These are phyloP conservation scores for Yarrowia yakushimensis DNA, from an alignment of 805 yeast genomes.

Conservation along the genomic window DNA sequence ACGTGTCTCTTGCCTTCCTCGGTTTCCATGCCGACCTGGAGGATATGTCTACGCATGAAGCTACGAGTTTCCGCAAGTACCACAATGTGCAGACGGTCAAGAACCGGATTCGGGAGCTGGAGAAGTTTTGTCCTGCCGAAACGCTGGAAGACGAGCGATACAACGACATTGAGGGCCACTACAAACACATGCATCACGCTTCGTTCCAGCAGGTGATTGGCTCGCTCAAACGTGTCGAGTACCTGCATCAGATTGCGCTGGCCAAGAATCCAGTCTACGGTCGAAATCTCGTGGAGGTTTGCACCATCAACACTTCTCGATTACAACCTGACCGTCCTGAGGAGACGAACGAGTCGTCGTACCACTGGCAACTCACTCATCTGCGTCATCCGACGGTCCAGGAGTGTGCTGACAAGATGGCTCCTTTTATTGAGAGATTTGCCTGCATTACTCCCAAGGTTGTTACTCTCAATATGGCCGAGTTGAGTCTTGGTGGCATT, in stretches of 20 bases:
- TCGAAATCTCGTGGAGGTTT: slow-evolving; percentile 47
- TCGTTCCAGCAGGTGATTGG: slow-evolving; percentile 23
- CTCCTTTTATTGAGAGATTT: slow-evolving; percentile 47
- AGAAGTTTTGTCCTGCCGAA: slow-evolving; percentile 21
- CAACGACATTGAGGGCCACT: slow-evolving; percentile 48
- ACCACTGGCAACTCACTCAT: slow-evolving; percentile 19
- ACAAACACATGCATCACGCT: slow-evolving; percentile 51
- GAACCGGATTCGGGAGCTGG: slow-evolving; percentile 27
- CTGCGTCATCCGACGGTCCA: slow-evolving; percentile 5
- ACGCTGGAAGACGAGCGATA: slow-evolving; percentile 30
- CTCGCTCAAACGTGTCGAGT: slow-evolving; percentile 10
- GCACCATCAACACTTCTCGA: slow-evolving; percentile 35
- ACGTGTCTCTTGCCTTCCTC: slow-evolving; percentile 52
- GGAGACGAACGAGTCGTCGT: slow-evolving; percentile 1
- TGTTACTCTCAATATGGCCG: slow-evolving; percentile 65
- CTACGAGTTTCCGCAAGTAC: slow-evolving; percentile 16
- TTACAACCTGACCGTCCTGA: slow-evolving; percentile 14
- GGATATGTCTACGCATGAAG: slow-evolving; percentile 41
- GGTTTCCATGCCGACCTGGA: slow-evolving; percentile 49
- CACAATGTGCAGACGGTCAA: slow-evolving; percentile 22
- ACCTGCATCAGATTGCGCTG: slow-evolving; percentile 24
- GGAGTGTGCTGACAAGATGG: slow-evolving; percentile 46
- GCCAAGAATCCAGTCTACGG: slow-evolving; percentile 67
- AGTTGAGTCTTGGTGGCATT: slow-evolving; percentile 33
- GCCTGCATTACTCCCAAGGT: slow-evolving; percentile 87